These are phyloP conservation scores for Chytriomyces sp. DNA, from an alignment of 192 early-diverging fungal species.

Conservation along the genomic window DNA sequence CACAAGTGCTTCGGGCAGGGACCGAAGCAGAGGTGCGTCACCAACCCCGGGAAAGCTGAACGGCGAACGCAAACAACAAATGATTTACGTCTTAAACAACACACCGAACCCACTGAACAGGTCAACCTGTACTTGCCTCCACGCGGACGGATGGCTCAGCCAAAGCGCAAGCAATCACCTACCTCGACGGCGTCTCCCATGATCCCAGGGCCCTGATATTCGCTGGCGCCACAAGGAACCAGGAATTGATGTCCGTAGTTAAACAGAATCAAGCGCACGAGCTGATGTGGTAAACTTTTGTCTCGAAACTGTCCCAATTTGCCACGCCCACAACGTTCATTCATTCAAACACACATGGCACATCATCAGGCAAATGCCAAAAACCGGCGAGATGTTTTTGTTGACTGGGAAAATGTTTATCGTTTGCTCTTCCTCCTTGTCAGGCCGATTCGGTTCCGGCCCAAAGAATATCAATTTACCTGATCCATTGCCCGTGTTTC, in stretches of 20 bases:
- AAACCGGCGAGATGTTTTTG: constrained; percentile 69
- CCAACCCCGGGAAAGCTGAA: no score
- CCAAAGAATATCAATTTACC: constrained; percentile 52
- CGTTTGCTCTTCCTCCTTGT: constrained; percentile 69
- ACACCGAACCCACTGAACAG: neutral
- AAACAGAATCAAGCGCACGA: constrained; percentile 69
- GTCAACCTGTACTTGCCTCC: constrained; percentile 31
- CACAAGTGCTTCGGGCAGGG: neutral
- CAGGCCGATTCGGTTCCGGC: constrained; percentile 62
- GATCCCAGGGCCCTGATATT: constrained; percentile 70
- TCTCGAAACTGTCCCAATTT: neutral
- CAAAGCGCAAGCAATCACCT: constrained; percentile 63
- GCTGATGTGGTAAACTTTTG: constrained; percentile 62
- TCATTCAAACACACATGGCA: neutral
- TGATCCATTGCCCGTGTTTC: constrained; percentile 32
- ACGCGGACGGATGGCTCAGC: constrained; percentile 36
- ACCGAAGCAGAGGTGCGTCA: neutral
- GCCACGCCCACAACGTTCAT: neutral
- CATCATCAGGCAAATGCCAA: constrained; percentile 66
- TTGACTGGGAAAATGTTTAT: constrained; percentile 74
- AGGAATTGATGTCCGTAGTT: constrained; percentile 71
- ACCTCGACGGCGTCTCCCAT: constrained; percentile 69
- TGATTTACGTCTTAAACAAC: neutral
- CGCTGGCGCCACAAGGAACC: constrained; percentile 69
- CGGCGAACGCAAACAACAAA: neutral